phyloP scores from a whole-genome alignment of 1,139 yeast genomes.

The Geotrichum carabidarum region DNA sequence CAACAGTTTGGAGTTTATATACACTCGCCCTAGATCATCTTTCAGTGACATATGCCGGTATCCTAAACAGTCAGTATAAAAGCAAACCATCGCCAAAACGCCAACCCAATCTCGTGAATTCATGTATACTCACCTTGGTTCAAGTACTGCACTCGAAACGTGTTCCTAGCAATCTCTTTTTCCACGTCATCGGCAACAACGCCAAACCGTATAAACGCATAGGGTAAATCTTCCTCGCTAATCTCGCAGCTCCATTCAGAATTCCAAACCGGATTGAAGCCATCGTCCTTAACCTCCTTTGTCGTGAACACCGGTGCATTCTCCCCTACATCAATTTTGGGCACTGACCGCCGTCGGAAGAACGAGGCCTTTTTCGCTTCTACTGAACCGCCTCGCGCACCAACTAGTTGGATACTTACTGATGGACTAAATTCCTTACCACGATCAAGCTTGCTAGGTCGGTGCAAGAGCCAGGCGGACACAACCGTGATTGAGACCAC shows the following conservation, averaged over 20 bases:
- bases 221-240: constrained; percentile 39
- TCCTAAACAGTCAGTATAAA: constrained; percentile 33
- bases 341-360: constrained; percentile 4
- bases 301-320: constrained; percentile 23
- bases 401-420: constrained; percentile 53
- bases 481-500: constrained; percentile 46
- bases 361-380: constrained; percentile 2
- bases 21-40: constrained; percentile 75
- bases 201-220: constrained; percentile 50
- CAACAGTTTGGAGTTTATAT: constrained; percentile 72
- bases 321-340: constrained; percentile 22
- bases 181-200: constrained; percentile 39
- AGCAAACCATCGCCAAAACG: not conserved
- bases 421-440: constrained; percentile 51
- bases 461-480: constrained; percentile 83
- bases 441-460: constrained; percentile 47
- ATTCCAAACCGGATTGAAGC: constrained; percentile 85
- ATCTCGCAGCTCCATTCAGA: constrained; percentile 46
- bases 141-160: constrained; percentile 48
- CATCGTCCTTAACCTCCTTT: constrained; percentile 54
- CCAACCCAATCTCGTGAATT: not conserved
- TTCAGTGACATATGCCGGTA: constrained; percentile 74
- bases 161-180: constrained; percentile 54
- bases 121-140: constrained; percentile 43
- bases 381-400: constrained; percentile 29